A percentile compares a stretch with the other conserved stretches of the same genome.
phyloP scores from a whole-genome alignment of 1,139 yeast species.

The Candida frijolesensis region DNA sequence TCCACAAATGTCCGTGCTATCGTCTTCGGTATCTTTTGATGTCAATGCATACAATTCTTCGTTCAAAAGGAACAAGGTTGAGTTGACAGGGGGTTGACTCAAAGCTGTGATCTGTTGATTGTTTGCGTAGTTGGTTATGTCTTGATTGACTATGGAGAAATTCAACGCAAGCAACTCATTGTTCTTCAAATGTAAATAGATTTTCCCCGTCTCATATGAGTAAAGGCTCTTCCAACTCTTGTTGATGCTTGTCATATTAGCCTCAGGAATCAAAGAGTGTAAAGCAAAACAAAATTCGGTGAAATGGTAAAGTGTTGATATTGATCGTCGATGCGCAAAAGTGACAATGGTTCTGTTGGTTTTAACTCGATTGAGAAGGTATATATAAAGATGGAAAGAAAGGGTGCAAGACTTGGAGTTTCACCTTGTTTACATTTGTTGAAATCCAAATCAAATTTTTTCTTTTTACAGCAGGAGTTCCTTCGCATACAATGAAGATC shows the following conservation, averaged over 20 bases:
- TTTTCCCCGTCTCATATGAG: slow-evolving; percentile 34
- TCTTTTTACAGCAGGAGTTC: background rate
- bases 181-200: slow-evolving; percentile 39
- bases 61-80: slow-evolving; percentile 35
- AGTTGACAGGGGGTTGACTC: slow-evolving; percentile 33
- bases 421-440: background rate
- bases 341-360: too few species aligned
- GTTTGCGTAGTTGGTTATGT: slow-evolving; percentile 17
- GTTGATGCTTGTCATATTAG: slow-evolving; percentile 1
- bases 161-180: slow-evolving; percentile 38
- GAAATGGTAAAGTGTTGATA: background rate
- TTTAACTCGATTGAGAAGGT: too few species aligned
- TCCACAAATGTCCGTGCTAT: slow-evolving; percentile 29
- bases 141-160: slow-evolving; percentile 36
- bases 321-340: too few species aligned
- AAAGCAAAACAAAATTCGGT: background rate
- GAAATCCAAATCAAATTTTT: background rate
- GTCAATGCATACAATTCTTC: slow-evolving; percentile 31
- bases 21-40: slow-evolving; percentile 2
- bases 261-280: background rate
- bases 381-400: background rate
- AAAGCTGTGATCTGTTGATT: slow-evolving; percentile 26
- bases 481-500: background rate
- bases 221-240: slow-evolving; percentile 38
- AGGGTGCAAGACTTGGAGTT: background rate